Evolutionary conservation across 2,329 filamentous ascomycete genomes (phyloP).

Genomic region (Coniochaeta prunicola): DNA sequence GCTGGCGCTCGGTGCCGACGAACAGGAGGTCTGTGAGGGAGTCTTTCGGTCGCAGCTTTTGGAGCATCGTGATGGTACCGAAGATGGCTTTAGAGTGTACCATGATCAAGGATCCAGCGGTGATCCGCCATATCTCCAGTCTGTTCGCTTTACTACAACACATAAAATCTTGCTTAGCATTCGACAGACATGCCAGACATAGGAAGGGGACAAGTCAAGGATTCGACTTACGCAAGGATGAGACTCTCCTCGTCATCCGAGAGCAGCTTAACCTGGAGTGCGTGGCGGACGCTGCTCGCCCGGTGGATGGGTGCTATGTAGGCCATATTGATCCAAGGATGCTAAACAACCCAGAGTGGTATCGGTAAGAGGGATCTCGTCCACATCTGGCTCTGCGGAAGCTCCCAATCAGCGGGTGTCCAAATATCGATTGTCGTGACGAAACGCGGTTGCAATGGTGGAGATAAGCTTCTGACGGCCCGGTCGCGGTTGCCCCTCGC

Average conservation of each 20-base stretch:
- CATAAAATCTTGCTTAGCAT: not conserved
- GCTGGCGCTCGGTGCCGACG: slow-evolving; percentile 80
- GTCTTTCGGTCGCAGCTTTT: slow-evolving; percentile 69
- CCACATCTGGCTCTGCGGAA: not conserved
- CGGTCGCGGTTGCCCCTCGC: not conserved
- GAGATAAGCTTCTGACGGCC: not conserved
- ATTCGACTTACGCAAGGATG: slow-evolving; percentile 68
- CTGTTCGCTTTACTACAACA: slow-evolving; percentile 69
- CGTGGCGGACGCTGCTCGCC: slow-evolving; percentile 86
- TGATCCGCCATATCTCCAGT: slow-evolving; percentile 72
- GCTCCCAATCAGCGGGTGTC: not conserved
- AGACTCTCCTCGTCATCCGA: slow-evolving; percentile 70
- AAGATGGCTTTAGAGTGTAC: slow-evolving; percentile 67
- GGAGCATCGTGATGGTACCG: slow-evolving; percentile 79
- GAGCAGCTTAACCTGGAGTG: slow-evolving; percentile 72
- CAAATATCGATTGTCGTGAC: not conserved
- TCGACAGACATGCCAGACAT: not conserved
- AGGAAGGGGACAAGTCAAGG: not conserved
- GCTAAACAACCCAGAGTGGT: not conserved
- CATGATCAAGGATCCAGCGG: slow-evolving; percentile 56
- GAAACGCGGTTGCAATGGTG: not conserved
- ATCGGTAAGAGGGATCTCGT: not conserved
- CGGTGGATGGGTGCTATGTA: slow-evolving; percentile 92
- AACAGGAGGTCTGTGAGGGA: slow-evolving; percentile 79
- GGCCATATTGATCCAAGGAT: slow-evolving; percentile 54